These are phyloP conservation scores for Candida boidinii DNA, from an alignment of 805 yeast genomes.

Conservation along the genomic window DNA sequence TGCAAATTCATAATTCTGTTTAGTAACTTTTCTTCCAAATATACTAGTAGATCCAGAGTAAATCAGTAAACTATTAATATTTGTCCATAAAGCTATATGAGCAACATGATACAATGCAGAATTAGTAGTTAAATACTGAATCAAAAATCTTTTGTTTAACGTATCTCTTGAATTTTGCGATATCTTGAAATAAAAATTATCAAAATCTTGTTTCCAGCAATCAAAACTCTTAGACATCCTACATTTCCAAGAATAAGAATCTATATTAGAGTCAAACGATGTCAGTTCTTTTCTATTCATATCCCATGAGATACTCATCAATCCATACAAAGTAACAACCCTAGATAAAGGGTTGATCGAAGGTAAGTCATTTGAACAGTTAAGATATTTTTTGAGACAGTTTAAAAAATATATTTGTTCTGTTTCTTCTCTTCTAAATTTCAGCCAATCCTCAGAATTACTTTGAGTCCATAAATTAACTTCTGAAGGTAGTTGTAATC, in stretches of 20 bases:
- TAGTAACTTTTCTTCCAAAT: constrained; percentile 3
- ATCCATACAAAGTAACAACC: constrained; percentile 8
- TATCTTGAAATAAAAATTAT: constrained; percentile 1
- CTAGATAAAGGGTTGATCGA: constrained; percentile 3
- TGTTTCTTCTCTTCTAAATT: constrained; percentile 1
- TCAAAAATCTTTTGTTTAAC: constrained; percentile 1
- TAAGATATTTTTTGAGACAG: constrained; percentile 4
- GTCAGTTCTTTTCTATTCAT: constrained; percentile 2
- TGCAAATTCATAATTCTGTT: constrained; percentile 5
- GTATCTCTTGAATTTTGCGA: not conserved
- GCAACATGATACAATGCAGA: constrained; percentile 9
- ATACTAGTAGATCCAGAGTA: constrained; percentile 5
- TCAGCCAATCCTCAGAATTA: constrained; percentile 2
- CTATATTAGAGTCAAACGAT: constrained; percentile 2
- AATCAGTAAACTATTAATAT: constrained; percentile 4
- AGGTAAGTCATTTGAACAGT: constrained; percentile 1
- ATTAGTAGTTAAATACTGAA: constrained; percentile 6
- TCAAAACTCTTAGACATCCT: constrained; percentile 6
- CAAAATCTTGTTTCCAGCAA: constrained; percentile 9
- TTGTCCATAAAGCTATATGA: constrained; percentile 7
- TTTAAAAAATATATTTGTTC: constrained; percentile 2
- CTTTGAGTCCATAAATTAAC: constrained; percentile 8
- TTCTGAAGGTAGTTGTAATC: constrained; percentile 6
- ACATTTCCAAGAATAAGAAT: constrained; percentile 6
- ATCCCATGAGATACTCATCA: constrained; percentile 8